Base-by-base conservation (phyloP, 164 flowering plant species). In the Nymphaea colorata region DNA sequence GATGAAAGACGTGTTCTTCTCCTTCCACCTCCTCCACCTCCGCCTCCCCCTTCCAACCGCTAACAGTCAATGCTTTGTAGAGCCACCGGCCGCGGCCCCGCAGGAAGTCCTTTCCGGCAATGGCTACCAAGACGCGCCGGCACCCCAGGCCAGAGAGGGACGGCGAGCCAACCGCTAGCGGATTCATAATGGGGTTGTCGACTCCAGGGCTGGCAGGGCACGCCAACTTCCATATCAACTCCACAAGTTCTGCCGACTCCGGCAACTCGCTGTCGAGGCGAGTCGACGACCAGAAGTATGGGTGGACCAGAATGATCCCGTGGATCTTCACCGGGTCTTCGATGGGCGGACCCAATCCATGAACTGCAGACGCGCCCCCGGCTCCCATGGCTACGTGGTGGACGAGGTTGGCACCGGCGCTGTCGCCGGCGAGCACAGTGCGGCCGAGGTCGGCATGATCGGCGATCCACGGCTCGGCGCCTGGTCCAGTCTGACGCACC, bases 111-210 rank as follows among this genome's bases (percentile, higher is more conserved):
- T 75, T 78, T 76, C 72, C 87, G 3, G 88, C 83, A 0, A 86
- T 84, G 44, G 75, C 68, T 5, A 83, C 79, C 17, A 88, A 44
- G 59, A 85, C 72, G 41, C 69, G 71, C 2, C 71, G 67, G 61
- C 94, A 81, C 1, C 71, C 83, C 72, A 86, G 14, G 3, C 67
- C 67, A 4, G 61, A 60, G 3, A 84, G 41, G 14, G 70, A 69
- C 17, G 85, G 82, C 0, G 82, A 70, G n/a, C 78, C 84, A 2
- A 72, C 83, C 3, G 61, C 77, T 43, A 72, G 62, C 45, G 90
- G 90, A 77, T 86, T 87, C 59, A 87, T 71, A n/a, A 71, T 44
- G n/a, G 82, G 87, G 55, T 85, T 87, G 42, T 84, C 88, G 43
- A 64, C 66, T 3, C 85, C 87, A 12, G 69, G 75, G 1, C 77